A percentile compares a stretch with the other conserved stretches of the same genome.
Evolutionary conservation across 2,329 filamentous ascomycete species (phyloP).

Genomic region (Apiospora malaysiana): DNA sequence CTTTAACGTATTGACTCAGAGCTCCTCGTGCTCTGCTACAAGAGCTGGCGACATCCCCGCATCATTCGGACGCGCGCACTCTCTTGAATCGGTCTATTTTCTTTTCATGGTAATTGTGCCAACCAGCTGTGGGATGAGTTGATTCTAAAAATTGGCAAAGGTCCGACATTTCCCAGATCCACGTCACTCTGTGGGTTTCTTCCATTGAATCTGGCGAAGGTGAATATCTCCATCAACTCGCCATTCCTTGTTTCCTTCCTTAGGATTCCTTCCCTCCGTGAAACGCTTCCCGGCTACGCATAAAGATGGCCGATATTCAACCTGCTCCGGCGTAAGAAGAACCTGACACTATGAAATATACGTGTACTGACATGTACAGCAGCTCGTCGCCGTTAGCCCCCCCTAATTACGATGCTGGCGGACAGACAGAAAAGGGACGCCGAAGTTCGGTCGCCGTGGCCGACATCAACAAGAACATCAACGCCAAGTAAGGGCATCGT

Average conservation of each 20-base stretch:
- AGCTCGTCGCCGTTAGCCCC: neutral
- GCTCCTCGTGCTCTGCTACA: neutral
- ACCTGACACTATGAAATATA: neutral
- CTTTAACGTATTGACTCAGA: neutral
- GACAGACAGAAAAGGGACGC: conserved; percentile 41
- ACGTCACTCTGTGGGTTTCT: neutral
- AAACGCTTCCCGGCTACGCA: neutral
- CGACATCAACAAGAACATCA: conserved; percentile 52
- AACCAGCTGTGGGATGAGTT: neutral
- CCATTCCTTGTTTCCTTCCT: neutral
- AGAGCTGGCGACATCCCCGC: neutral
- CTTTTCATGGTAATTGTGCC: neutral
- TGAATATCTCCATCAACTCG: neutral
- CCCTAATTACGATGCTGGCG: neutral
- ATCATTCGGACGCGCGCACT: neutral
- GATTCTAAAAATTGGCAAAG: neutral
- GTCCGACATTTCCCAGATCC: neutral
- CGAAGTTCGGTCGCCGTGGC: conserved; percentile 40
- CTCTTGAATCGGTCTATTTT: neutral
- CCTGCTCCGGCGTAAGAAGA: conserved; percentile 11
- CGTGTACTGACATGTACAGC: neutral
- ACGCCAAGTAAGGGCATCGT: conserved; percentile 49
- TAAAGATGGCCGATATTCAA: conserved; percentile 3
- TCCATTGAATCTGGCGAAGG: neutral
- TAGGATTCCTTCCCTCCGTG: neutral